phyloP scores from a whole-genome alignment of 2,329 filamentous ascomycete species.

The Ustulina deusta region DNA sequence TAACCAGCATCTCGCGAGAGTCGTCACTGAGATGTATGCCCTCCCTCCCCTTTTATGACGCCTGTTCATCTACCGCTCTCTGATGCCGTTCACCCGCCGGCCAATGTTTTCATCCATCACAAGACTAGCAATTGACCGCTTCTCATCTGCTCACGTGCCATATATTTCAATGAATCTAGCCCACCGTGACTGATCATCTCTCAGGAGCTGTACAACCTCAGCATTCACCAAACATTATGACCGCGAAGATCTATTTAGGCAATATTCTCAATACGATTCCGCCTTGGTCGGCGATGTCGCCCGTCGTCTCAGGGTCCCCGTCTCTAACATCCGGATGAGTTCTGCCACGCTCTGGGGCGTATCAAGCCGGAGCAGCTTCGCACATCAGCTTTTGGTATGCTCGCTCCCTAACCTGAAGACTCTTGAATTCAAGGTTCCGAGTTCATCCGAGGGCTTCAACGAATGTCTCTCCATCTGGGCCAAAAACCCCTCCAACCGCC shows the following conservation, averaged over 20 bases:
- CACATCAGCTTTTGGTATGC: constrained; percentile 39
- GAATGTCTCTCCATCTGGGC: constrained; percentile 42
- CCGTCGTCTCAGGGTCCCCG: constrained; percentile 37
- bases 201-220: constrained; percentile 40
- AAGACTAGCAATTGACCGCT: constrained; percentile 2
- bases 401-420: constrained; percentile 39
- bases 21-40: constrained; percentile 40
- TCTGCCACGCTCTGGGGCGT: constrained; percentile 38
- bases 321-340: constrained; percentile 41
- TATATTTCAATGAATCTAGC: not conserved
- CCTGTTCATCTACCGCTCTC: not conserved
- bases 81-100: constrained; percentile 1
- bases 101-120: not conserved
- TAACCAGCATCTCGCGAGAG: constrained; percentile 36
- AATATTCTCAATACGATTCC: constrained; percentile 41
- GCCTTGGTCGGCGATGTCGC: constrained; percentile 40
- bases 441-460: constrained; percentile 39
- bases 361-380: constrained; percentile 39
- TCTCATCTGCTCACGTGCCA: constrained; percentile 21
- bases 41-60: not conserved
- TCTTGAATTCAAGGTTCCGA: constrained; percentile 37
- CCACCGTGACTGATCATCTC: constrained; percentile 30
- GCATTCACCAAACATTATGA: constrained; percentile 42
- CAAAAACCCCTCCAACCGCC: constrained; percentile 37
- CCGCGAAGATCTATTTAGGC: constrained; percentile 39